Conservation (phyloP, 2,329 filamentous ascomycete genomes). For the Fusarium heterosporum region DNA sequence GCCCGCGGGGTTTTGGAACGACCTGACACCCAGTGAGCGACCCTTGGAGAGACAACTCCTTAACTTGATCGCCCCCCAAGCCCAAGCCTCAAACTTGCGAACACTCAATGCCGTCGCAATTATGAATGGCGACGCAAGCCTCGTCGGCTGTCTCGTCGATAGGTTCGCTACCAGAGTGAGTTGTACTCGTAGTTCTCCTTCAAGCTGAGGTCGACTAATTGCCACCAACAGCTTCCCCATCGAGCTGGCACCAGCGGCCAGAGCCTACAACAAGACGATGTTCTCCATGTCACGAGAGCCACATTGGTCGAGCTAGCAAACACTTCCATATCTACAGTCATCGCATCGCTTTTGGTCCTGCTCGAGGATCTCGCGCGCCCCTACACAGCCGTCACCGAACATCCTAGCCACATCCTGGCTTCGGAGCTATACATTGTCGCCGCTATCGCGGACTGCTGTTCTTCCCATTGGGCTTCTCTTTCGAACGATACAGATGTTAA, state of each 20-base stretch:
- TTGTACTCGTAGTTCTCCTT: slow-evolving; percentile 3
- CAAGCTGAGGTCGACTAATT: slow-evolving; percentile 37
- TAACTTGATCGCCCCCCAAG: slow-evolving; percentile 25
- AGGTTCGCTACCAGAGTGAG: slow-evolving; percentile 71
- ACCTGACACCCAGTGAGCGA: slow-evolving; percentile 18
- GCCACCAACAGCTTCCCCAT: slow-evolving; percentile 70
- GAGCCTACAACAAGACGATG: slow-evolving; percentile 70
- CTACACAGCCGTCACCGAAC: slow-evolving; percentile 62
- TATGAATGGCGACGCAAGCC: slow-evolving; percentile 70
- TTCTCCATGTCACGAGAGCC: slow-evolving; percentile 69
- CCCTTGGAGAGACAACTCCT: slow-evolving; percentile 22
- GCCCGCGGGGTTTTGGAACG: slow-evolving; percentile 41
- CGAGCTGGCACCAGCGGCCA: slow-evolving; percentile 68
- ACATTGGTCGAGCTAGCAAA: slow-evolving; percentile 71
- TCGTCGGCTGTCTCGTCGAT: slow-evolving; percentile 72
- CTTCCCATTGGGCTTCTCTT: slow-evolving; percentile 67
- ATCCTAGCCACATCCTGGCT: slow-evolving; percentile 70
- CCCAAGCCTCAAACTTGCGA: slow-evolving; percentile 6
- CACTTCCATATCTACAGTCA: slow-evolving; percentile 63
- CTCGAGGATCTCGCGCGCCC: slow-evolving; percentile 69
- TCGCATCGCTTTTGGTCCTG: slow-evolving; percentile 67
- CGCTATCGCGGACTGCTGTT: slow-evolving; percentile 73
- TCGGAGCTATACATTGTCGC: slow-evolving; percentile 74
- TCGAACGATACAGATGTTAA: slow-evolving; percentile 46
- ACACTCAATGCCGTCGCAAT: slow-evolving; percentile 43